These are phyloP conservation scores for Blastocystis sp. DNA, from an alignment of 352 stramenopile genomes.

Conservation along the genomic window DNA sequence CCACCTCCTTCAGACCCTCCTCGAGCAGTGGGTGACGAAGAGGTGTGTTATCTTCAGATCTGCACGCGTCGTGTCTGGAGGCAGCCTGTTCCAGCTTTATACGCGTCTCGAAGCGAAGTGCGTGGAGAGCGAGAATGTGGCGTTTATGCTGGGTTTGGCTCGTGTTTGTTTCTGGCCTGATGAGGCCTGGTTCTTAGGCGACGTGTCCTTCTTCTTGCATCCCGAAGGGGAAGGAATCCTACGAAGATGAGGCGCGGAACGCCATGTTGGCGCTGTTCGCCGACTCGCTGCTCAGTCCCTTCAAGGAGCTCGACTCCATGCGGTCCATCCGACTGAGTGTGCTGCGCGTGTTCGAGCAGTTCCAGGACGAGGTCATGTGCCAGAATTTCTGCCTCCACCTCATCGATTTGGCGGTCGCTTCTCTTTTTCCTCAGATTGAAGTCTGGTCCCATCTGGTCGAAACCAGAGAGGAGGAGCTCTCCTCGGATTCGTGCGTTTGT, in stretches of 20 bases:
- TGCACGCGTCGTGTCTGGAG: constrained; percentile 1
- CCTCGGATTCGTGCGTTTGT: background rate
- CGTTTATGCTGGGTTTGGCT: constrained; percentile 10
- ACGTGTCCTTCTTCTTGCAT: background rate
- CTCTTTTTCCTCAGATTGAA: constrained; percentile 46
- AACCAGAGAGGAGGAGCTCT: background rate
- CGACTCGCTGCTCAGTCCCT: background rate
- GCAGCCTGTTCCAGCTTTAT: constrained; percentile 29
- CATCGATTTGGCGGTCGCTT: constrained; percentile 7
- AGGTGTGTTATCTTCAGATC: background rate
- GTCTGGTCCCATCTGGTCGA: constrained; percentile 65
- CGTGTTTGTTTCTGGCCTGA: background rate
- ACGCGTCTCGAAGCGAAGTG: background rate
- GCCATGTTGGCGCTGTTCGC: constrained; percentile 1
- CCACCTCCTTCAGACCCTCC: background rate
- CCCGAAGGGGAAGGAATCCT: background rate
- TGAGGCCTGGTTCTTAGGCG: constrained; percentile 43
- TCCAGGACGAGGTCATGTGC: constrained; percentile 41
- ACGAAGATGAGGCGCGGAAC: background rate
- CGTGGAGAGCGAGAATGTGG: background rate
- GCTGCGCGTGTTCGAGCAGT: constrained; percentile 55
- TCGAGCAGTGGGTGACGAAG: background rate
- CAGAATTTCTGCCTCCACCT: constrained; percentile 42
- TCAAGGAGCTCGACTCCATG: constrained; percentile 32
- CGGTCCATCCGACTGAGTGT: constrained; percentile 14